Base-by-base conservation (phyloP, 192 early-diverging fungal genomes). In the Kappamyces sp. region DNA sequence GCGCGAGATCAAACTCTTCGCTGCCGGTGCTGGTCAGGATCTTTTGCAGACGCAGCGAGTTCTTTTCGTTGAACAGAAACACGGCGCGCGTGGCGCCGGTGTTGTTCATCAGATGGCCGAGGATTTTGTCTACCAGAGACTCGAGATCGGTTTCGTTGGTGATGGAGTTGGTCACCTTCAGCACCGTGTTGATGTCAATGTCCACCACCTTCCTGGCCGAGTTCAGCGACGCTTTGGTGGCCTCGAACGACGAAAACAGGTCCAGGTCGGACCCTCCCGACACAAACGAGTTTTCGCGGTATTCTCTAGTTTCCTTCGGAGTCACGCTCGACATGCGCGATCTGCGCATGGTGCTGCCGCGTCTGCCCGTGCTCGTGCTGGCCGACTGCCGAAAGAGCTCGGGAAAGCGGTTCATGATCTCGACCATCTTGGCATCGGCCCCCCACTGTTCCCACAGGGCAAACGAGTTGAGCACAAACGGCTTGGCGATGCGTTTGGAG, bases 151-250 rank as follows among this genome's bases (percentile, higher is more conserved):
- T 73, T 49, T 79, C 77, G 32, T 71, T 70, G 32, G 65, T 68
- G 42, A 79, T 59, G 12, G 71, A 64, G 43, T 79, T 67, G 14
- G 77, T 57, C 9, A 74, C 73, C 55, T 75, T 73, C n/a, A 73
- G 47, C 1, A 73, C 62, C 33, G 77, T 79, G n/a, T 67, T 71
- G n/a, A 71, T 45, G 60, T 79, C 77, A 47, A 79, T 46, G 55
- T 79, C 73, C 5, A 71, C 47, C 30, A 47, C 40, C 12, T 58
- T 38, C 0, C 55, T n/a, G 4, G 22, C 22, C 22, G 22, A 22
- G 22, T 22, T 22, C 22, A 22, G 22, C 22, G 22, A 22, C 22
- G 22, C 22, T 22, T 22, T 22, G 22, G 22, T 22, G 22, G 22
- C 22, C 22, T 22, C 22, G 22, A 22, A 22, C 22, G 22, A 22